Conservation (phyloP, 495 filamentous ascomycete species). For the Penicillium turbatum region DNA sequence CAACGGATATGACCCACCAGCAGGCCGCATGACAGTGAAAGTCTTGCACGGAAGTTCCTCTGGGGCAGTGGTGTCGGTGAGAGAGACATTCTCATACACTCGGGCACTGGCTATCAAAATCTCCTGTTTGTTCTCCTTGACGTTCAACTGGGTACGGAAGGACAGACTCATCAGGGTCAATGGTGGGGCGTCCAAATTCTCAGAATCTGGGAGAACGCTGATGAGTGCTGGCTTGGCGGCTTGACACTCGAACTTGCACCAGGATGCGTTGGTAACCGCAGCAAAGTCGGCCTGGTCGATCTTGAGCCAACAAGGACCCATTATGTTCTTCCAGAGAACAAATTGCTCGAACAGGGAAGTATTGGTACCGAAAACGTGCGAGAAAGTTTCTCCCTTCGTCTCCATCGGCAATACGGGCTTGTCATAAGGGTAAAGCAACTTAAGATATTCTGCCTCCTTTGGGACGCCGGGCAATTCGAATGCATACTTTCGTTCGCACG, state of each 20-base stretch:
- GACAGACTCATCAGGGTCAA: slow-evolving; percentile 92
- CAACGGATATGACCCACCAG: slow-evolving; percentile 67
- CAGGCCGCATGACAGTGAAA: slow-evolving; percentile 86
- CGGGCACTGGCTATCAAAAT: slow-evolving; percentile 85
- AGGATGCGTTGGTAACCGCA: slow-evolving; percentile 84
- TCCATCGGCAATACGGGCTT: slow-evolving; percentile 66
- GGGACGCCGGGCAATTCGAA: slow-evolving; percentile 89
- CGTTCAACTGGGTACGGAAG: slow-evolving; percentile 80
- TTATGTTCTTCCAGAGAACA: slow-evolving; percentile 95
- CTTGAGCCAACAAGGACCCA: slow-evolving; percentile 96
- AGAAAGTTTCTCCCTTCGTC: slow-evolving; percentile 81
- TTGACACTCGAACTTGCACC: slow-evolving; percentile 92
- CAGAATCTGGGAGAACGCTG: slow-evolving; percentile 63
- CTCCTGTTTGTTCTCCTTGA: slow-evolving; percentile 94
- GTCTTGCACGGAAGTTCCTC: slow-evolving; percentile 85
- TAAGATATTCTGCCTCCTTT: slow-evolving; percentile 84
- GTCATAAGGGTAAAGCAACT: slow-evolving; percentile 89
- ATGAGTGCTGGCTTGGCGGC: slow-evolving; percentile 72
- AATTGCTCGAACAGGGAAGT: slow-evolving; percentile 96
- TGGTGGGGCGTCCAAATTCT: slow-evolving; percentile 75
- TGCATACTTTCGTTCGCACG: slow-evolving; percentile 84
- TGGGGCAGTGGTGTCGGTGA: slow-evolving; percentile 81
- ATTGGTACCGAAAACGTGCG: slow-evolving; percentile 89
- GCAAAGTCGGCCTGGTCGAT: slow-evolving; percentile 80
- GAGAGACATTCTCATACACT: slow-evolving; percentile 83